These are phyloP conservation scores for Spathaspora sp. DNA, from an alignment of 805 yeast genomes.

Conservation along the genomic window DNA sequence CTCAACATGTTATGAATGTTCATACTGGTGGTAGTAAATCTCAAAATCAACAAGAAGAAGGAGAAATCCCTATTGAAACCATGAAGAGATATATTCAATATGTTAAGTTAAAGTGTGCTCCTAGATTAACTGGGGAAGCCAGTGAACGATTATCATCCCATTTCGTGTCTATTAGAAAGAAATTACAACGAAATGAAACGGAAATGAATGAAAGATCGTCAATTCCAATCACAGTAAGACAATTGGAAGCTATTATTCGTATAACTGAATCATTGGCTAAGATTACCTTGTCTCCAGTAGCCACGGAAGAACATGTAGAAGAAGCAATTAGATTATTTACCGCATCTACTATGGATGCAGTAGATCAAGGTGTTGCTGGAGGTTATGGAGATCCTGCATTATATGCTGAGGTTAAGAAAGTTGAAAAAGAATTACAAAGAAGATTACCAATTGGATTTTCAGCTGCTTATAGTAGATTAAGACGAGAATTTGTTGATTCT, in stretches of 20 bases:
- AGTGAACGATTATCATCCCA: conserved; percentile 87
- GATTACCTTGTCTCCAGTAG: conserved; percentile 75
- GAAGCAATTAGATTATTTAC: conserved; percentile 93
- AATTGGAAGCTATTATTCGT: conserved; percentile 94
- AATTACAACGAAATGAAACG: conserved; percentile 75
- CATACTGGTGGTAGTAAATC: conserved; percentile 67
- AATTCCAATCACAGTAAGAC: conserved; percentile 96
- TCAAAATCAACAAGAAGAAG: conserved; percentile 48
- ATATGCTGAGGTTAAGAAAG: conserved; percentile 67
- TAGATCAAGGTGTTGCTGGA: conserved; percentile 53
- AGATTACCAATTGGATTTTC: conserved; percentile 97
- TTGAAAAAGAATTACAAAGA: conserved; percentile 82
- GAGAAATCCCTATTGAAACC: conserved; percentile 84
- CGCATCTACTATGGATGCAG: conserved; percentile 98
- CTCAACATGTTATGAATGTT: conserved; percentile 90
- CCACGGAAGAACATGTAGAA: conserved; percentile 84
- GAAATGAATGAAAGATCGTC: conserved; percentile 86
- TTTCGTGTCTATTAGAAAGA: conserved; percentile 85
- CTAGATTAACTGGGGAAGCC: conserved; percentile 84
- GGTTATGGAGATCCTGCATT: conserved; percentile 51
- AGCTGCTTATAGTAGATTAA: conserved; percentile 78
- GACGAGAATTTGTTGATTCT: conserved; percentile 74
- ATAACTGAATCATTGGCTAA: conserved; percentile 94
- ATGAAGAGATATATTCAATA: conserved; percentile 93
- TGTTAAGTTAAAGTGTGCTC: conserved; percentile 89